Conservation (phyloP, 768 basidiomycete species). For the Lactarius deliciosus region DNA sequence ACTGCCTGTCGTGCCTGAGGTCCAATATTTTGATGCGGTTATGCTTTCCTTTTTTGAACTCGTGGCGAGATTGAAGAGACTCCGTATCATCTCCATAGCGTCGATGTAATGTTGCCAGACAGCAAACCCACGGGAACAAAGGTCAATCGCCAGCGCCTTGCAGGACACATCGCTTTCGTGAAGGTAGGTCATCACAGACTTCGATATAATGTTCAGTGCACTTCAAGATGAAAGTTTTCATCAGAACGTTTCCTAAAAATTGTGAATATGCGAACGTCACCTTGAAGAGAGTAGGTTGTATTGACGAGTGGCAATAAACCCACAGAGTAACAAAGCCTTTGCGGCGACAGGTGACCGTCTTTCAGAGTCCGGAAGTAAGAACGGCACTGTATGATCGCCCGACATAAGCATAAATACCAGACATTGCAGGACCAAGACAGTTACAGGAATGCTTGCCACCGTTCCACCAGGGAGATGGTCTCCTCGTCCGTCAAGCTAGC, state of each 20-base stretch:
- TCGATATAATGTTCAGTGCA: constrained; percentile 78
- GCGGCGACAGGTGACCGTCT: constrained; percentile 60
- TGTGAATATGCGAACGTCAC: constrained; percentile 41
- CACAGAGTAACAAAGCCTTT: constrained; percentile 76
- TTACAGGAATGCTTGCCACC: constrained; percentile 67
- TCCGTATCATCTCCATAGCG: constrained; percentile 81
- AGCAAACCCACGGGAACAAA: constrained; percentile 87
- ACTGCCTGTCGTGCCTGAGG: constrained; percentile 82
- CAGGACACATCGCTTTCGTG: constrained; percentile 68
- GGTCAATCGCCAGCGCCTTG: constrained; percentile 77
- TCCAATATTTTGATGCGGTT: constrained; percentile 62
- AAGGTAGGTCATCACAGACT: constrained; percentile 76
- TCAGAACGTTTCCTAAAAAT: not conserved
- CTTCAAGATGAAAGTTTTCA: constrained; percentile 40
- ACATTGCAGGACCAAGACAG: constrained; percentile 29
- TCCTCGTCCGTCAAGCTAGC: constrained; percentile 67
- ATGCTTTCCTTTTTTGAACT: constrained; percentile 67
- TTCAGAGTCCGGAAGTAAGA: constrained; percentile 57
- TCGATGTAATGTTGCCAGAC: constrained; percentile 96
- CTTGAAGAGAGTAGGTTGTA: constrained; percentile 70
- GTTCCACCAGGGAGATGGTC: constrained; percentile 54
- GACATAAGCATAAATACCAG: constrained; percentile 23
- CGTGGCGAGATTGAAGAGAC: constrained; percentile 80
- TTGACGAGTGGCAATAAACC: constrained; percentile 78
- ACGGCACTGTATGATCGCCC: constrained; percentile 49